phyloP scores from a whole-genome alignment of 1,139 yeast species.

The Casaregolazyma suthepensis region DNA sequence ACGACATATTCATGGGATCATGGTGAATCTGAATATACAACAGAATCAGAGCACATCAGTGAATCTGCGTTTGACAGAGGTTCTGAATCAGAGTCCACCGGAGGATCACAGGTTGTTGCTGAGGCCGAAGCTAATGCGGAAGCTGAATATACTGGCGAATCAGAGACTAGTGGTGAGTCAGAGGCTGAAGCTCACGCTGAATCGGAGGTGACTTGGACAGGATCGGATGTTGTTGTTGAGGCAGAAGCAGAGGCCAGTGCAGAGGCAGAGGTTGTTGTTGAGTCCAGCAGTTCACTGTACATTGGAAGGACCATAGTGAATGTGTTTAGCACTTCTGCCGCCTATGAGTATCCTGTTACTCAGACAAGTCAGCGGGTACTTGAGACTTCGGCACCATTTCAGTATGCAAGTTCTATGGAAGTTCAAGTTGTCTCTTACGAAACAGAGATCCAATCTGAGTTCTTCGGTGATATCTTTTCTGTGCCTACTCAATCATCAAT shows the following conservation, averaged over 20 bases:
- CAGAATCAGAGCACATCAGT: too few species aligned
- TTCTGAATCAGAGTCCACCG: too few species aligned
- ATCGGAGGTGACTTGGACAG: too few species aligned
- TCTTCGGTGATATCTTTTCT: neutral
- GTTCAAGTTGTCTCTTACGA: neutral
- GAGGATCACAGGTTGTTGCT: too few species aligned
- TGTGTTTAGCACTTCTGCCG: neutral
- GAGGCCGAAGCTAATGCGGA: too few species aligned
- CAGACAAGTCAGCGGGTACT: neutral
- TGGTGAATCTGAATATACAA: too few species aligned
- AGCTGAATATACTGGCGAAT: too few species aligned
- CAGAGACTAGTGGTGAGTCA: too few species aligned
- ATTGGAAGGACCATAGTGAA: neutral
- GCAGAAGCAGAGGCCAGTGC: neutral
- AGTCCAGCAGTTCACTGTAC: neutral
- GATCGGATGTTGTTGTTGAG: too few species aligned
- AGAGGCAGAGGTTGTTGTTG: neutral
- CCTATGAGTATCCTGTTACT: neutral
- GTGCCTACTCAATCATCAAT: neutral
- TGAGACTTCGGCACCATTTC: neutral
- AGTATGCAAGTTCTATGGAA: neutral
- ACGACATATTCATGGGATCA: too few species aligned
- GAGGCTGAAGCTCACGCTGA: too few species aligned
- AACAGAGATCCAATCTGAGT: neutral
- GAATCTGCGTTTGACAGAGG: too few species aligned